phyloP scores from a whole-genome alignment of 306 rosid species.

The Quercus alba region DNA sequence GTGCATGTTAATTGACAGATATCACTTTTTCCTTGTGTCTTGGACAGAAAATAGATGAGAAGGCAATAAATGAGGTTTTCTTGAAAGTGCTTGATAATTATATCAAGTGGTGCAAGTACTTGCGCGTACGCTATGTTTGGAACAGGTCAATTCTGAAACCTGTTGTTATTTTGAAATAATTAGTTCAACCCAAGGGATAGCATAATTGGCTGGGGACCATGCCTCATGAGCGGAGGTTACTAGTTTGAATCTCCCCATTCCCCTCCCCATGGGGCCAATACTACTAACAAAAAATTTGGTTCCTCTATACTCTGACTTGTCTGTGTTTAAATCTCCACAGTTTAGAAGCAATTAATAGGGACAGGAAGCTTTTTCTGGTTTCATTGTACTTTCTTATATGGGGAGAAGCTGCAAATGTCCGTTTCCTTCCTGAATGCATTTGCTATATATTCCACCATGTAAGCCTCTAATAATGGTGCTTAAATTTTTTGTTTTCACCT shows the following conservation, averaged over 20 bases:
- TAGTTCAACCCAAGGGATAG: background rate
- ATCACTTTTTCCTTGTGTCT: background rate
- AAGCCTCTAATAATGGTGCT: conserved; percentile 35
- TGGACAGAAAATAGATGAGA: conserved; percentile 85
- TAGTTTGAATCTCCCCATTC: no score
- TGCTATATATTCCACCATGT: conserved; percentile 96
- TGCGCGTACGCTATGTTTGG: conserved; percentile 82
- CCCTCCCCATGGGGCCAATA: no score
- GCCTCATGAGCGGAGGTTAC: no score
- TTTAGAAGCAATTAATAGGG: conserved; percentile 83
- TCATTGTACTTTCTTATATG: conserved; percentile 90
- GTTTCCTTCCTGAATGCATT: conserved; percentile 96
- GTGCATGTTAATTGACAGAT: background rate
- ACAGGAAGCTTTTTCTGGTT: conserved; percentile 77
- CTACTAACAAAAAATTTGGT: background rate
- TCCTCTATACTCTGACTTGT: conserved; percentile 24
- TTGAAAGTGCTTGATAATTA: conserved; percentile 87
- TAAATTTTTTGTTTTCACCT: background rate
- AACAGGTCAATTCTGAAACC: conserved; percentile 63
- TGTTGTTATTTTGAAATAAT: conserved; percentile 19
- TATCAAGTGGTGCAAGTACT: conserved; percentile 85
- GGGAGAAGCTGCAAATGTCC: conserved; percentile 99
- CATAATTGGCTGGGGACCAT: no score
- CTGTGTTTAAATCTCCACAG: conserved; percentile 43
- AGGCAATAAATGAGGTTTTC: conserved; percentile 76